Base-by-base conservation (phyloP, 371 early-diverging fungal species). In the Mortierella sp. region DNA sequence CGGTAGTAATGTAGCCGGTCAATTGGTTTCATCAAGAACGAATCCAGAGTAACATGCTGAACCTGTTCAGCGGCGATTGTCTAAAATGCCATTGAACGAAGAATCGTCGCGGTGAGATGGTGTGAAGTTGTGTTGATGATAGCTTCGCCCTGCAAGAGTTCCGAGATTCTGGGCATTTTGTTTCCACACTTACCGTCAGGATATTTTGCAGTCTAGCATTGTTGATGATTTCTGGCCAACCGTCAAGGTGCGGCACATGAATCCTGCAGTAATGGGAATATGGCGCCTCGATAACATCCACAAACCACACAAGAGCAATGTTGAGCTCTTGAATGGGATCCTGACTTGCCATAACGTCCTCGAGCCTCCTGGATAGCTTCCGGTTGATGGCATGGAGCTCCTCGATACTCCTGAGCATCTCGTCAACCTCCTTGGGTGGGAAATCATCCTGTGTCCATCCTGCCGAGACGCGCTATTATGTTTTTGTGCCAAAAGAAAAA, bases 1-100 rank as follows among this genome's bases (percentile, higher is more conserved):
- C 86, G 82, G 50, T 86, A 86, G 69, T 86, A 81, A 14, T 86
- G 86, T 5, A 86, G 67, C 44, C 86, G 86, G n/a, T 86, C 86
- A 74, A 86, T 86, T 5, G 86, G 86, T 70, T 86, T 86, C 79
- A 82, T 79, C 57, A 86, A 53, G 64, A 86, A 86, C 19, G 82
- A 73, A 70, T 86, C 86, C 57, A 86, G 54, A 24, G 86, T 86
- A 31, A 77, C 77, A 79, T 86, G 86, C 75, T 86, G 86, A 40
- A 86, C 44, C 55, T 86, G 82, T 54, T 86, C 86, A 51, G 75
- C 82, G 1, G 86, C 86, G 34, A 86, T 77, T 71, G 76, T 72
- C 82, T 86, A 77, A 55, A n/a, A 74, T 40, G n/a, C 6, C 73
- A 54, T 28, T 26, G 19, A 31, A 54, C 2, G 16, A 1, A 50